Evolutionary conservation across 352 stramenopile species (phyloP).

Genomic region (Phytophthora vignae): DNA sequence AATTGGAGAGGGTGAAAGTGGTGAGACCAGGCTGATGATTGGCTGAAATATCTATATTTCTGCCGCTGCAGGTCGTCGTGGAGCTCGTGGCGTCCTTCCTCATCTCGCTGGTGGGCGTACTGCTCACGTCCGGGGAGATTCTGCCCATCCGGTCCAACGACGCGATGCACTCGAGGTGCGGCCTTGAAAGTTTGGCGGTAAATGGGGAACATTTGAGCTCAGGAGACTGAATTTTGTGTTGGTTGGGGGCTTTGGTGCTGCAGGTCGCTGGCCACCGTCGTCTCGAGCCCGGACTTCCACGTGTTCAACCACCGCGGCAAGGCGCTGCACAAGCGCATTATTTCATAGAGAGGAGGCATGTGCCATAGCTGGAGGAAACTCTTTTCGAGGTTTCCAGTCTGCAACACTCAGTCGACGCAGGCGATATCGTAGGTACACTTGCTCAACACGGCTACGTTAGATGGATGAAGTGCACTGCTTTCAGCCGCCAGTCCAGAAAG

Average conservation of each 20-base stretch:
- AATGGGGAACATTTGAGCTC: neutral
- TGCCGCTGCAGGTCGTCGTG: conserved; percentile 49
- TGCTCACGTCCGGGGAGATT: conserved; percentile 76
- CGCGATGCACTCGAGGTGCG: conserved; percentile 68
- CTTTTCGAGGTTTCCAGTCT: no score
- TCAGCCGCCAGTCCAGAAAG: no score
- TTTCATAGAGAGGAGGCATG: conserved; percentile 30
- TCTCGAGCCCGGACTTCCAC: conserved; percentile 79
- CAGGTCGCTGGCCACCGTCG: conserved; percentile 72
- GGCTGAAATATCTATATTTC: conserved; percentile 6
- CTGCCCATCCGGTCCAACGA: conserved; percentile 79
- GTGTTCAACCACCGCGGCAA: conserved; percentile 87
- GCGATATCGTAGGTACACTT: no score
- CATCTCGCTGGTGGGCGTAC: conserved; percentile 70
- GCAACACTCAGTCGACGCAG: no score
- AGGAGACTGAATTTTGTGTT: conserved; percentile 15
- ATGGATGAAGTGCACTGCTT: no score
- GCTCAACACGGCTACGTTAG: no score
- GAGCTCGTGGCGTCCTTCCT: conserved; percentile 78
- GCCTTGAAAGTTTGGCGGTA: neutral
- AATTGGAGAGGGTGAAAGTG: neutral
- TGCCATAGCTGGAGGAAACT: neutral
- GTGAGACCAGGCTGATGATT: neutral
- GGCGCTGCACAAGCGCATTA: conserved; percentile 75
- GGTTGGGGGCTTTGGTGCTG: neutral